Conservation (phyloP, 129 eudicot species). For the Kitagawia praeruptora region DNA sequence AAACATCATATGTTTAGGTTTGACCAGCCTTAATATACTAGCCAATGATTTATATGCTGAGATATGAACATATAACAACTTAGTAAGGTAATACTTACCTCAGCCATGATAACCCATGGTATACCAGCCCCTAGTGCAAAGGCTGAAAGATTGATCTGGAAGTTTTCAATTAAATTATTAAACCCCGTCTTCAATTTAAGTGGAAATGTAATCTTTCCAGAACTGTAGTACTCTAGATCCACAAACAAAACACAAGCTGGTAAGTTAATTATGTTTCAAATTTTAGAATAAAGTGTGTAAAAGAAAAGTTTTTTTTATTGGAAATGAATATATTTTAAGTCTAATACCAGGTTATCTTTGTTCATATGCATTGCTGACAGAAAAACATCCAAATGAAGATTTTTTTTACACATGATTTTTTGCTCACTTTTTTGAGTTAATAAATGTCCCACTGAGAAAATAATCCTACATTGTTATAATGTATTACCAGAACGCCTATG, state of each 20-base stretch:
- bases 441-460: not conserved
- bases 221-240: not conserved
- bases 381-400: not conserved
- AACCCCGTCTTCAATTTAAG: not conserved
- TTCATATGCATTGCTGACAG: not conserved
- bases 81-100: conserved; percentile 1
- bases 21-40: not conserved
- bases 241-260: not conserved
- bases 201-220: not conserved
- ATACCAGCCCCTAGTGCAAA: conserved; percentile 12
- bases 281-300: not conserved
- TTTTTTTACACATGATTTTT: not conserved
- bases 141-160: conserved; percentile 13
- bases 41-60: not conserved
- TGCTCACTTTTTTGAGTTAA: not conserved
- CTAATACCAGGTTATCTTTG: not conserved
- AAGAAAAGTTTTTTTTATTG: not conserved
- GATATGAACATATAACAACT: not conserved
- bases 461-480: not conserved
- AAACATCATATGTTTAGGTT: not conserved
- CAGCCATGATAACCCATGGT: conserved; percentile 24
- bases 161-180: not conserved
- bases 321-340: not conserved
- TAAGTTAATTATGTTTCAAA: not conserved
- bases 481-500: conserved; percentile 20